Conservation (phyloP, 495 filamentous ascomycete species). For the Podospora appendiculata region DNA sequence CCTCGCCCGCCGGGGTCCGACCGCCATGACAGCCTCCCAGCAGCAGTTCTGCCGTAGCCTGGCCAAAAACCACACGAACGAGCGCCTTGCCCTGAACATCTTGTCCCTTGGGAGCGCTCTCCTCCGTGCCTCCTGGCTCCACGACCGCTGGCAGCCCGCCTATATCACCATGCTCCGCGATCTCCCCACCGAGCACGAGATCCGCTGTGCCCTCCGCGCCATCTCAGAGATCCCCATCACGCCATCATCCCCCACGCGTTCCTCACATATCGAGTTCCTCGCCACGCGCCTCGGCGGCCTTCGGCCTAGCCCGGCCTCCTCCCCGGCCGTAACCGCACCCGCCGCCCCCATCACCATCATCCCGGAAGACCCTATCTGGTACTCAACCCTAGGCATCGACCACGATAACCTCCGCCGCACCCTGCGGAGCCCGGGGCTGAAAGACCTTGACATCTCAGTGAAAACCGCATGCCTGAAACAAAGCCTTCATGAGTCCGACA, state of each 20-base stretch:
- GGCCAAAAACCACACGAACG: background rate
- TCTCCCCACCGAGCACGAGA: background rate
- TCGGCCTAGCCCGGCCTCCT: background rate
- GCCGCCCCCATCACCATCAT: background rate
- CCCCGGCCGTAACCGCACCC: background rate
- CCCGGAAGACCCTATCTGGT: slow-evolving; percentile 3
- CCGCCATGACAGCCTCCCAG: background rate
- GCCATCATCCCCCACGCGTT: background rate
- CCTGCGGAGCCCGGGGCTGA: background rate
- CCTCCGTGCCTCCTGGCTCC: slow-evolving; percentile 1
- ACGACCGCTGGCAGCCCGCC: slow-evolving; percentile 2
- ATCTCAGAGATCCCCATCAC: background rate
- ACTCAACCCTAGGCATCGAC: background rate
- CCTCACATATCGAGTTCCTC: background rate
- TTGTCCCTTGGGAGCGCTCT: background rate
- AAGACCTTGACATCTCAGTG: background rate
- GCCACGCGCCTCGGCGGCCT: background rate
- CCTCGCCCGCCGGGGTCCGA: background rate
- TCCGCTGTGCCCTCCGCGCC: too few relatives aligned
- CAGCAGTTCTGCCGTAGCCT: background rate
- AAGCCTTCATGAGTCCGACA: background rate
- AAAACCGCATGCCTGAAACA: background rate
- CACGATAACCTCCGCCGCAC: background rate
- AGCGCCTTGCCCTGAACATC: background rate
- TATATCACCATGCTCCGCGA: slow-evolving; percentile 1